Evolutionary conservation across 768 basidiomycete species (phyloP).

Genomic region (Chalciporus chontae): DNA sequence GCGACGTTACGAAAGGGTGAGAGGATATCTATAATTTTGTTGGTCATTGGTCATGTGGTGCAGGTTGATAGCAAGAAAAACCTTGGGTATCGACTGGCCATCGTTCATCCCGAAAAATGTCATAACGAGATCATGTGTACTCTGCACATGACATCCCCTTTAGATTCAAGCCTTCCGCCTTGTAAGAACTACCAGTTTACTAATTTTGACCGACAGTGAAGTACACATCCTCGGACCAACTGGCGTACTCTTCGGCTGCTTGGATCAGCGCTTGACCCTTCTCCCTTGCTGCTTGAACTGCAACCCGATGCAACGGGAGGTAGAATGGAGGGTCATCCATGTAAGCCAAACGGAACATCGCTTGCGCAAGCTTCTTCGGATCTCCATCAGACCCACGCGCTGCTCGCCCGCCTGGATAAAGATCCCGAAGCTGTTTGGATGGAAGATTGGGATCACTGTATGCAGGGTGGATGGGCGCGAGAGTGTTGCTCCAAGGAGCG

Average conservation of each 20-base stretch:
- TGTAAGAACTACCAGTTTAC: neutral
- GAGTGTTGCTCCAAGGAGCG: neutral
- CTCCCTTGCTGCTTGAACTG: conserved; percentile 19
- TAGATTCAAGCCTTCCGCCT: neutral
- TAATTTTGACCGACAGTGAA: conserved; percentile 6
- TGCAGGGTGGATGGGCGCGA: conserved; percentile 19
- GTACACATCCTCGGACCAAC: conserved; percentile 28
- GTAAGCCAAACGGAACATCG: conserved; percentile 14
- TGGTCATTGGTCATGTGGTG: neutral
- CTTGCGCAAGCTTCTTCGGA: conserved; percentile 21
- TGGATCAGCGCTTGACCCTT: conserved; percentile 22
- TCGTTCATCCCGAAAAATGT: too few relatives aligned
- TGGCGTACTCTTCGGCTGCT: conserved; percentile 24
- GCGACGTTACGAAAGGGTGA: neutral
- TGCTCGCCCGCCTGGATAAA: conserved; percentile 10
- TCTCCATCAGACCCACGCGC: conserved; percentile 14
- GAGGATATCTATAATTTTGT: neutral
- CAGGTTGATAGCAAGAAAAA: neutral
- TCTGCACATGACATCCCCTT: neutral
- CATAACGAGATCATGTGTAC: neutral
- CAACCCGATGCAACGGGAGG: conserved; percentile 22
- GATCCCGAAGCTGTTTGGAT: conserved; percentile 9
- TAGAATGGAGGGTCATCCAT: conserved; percentile 26
- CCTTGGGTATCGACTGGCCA: neutral
- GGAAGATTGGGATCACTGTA: conserved; percentile 16